Base-by-base conservation (phyloP, 1,284 basidiomycete genomes). In the Trichosporon ovoides region DNA sequence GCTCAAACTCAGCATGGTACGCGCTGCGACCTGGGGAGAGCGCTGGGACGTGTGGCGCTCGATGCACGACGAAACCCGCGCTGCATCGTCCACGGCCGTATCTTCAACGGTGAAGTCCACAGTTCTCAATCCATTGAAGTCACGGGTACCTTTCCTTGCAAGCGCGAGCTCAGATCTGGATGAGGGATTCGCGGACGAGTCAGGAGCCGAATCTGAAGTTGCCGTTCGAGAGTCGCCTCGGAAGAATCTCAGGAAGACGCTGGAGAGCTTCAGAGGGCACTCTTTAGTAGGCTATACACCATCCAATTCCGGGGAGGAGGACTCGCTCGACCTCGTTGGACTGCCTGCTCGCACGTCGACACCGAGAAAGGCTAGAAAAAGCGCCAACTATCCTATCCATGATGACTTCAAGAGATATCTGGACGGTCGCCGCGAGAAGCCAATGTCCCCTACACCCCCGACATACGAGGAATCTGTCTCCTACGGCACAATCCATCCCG, bases 1-100 rank as follows among this genome's bases (percentile, higher is more conserved):
- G 12, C 66, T 77, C 33, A 75, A 76, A 59, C 64, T 77, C 4
- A 73, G 74, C n/a, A 66, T 73, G 49, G 68, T 76, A 14, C 66
- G 70, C 24, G 76, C 73, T 0, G 48, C 62, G 19, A 73, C 71
- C 34, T 77, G 74, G 74, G 74, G 72, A 5, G 71, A 74, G 56
- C 66, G 69, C 57, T 77, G 75, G 75, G 68, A 71, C 22, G 57
- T 72, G 12, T 77, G 71, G 73, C 59, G 57, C 61, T 16, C 46
- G 55, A 50, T 38, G 3, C 33, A 50, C 38, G 48, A 46, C 13
- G 40, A 46, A 24, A 46, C 40, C 22, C 40, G 40, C 2, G 40
- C 40, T 46, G 40, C 40, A 11, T 24, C 40, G 5, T 20, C 22
- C 54, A 33, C 48, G 6, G 37, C 36, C 19, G 55, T 14, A 2